Base-by-base conservation (phyloP, 2,329 filamentous ascomycete species). In the Colletotrichum magnum region DNA sequence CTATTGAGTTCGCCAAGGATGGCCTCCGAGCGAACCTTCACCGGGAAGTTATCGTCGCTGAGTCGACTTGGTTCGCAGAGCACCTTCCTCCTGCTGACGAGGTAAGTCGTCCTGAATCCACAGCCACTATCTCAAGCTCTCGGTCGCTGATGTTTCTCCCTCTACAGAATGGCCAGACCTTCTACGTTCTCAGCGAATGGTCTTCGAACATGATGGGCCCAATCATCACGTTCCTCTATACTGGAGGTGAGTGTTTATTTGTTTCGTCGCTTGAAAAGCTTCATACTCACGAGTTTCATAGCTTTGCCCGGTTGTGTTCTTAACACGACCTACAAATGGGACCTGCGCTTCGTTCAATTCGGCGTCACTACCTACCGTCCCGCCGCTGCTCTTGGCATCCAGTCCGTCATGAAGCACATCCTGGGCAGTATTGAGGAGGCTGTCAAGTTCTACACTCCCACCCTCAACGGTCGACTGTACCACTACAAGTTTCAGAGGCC, bases 171-270 rank as follows among this genome's bases (percentile, higher is more conserved):
- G 76, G 76, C 10, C 60, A 71, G 4, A 74, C 75, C 1, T 73
- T 77, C 12, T 5, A 36, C 16, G 24, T 43, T 26, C 47, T 72
- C 24, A 26, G 51, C 3, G 43, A 43, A 10, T 68, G 51, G n/a
- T 15, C 48, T 3, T 5, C 24, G 6, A 18, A 41, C 2, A 51
- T 61, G 41, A 47, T 71, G 18, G 48, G 64, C 15, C 70, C 73
- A 12, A 60, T 82, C 12, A 47, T 82, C 26, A 73, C 74, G 32
- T 82, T 78, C 65, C 75, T 81, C 58, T 82, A 82, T 61, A 79
- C 77, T 5, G 70, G 76, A 21, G 73, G 80, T 80, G 68, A 66
- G 79, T 16, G 36, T 16, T n/a, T 21, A 6, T 45, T 28, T 5
- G 21, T 50, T 9, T 48, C 56, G 13, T 6, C 7, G 32, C 9